A percentile compares a stretch with the other conserved stretches of the same genome.
Conservation (phyloP, 2,329 filamentous ascomycete species). For the Venturia carpophila region DNA sequence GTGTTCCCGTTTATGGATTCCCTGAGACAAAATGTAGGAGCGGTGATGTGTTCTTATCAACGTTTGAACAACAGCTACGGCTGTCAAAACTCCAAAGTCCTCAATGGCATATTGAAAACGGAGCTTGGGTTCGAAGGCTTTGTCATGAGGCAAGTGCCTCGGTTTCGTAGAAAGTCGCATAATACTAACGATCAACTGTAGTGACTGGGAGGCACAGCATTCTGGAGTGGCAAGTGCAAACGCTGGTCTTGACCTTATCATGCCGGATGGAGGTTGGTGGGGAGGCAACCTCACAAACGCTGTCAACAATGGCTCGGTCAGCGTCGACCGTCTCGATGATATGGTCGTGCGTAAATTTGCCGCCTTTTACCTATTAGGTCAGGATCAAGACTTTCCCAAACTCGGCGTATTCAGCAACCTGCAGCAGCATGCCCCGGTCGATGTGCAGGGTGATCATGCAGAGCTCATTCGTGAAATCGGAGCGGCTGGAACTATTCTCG, state of each 20-base stretch:
- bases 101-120: slow-evolving; percentile 58
- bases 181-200: slow-evolving; percentile 27
- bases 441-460: slow-evolving; percentile 34
- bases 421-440: not conserved
- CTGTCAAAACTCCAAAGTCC: slow-evolving; percentile 51
- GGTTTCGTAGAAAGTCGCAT: slow-evolving; percentile 24
- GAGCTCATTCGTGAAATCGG: slow-evolving; percentile 36
- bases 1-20: slow-evolving; percentile 26
- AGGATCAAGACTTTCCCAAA: slow-evolving; percentile 36
- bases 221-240: slow-evolving; percentile 16
- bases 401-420: not conserved
- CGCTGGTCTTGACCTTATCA: slow-evolving; percentile 10
- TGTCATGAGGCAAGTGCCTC: slow-evolving; percentile 24
- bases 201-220: slow-evolving; percentile 3
- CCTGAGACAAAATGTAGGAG: slow-evolving; percentile 26
- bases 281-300: slow-evolving; percentile 26
- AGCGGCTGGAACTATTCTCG: slow-evolving; percentile 49
- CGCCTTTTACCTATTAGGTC: slow-evolving; percentile 39
- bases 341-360: slow-evolving; percentile 30
- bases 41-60: slow-evolving; percentile 36
- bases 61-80: not conserved
- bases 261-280: slow-evolving; percentile 18
- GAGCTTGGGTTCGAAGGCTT: slow-evolving; percentile 40
- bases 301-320: slow-evolving; percentile 32
- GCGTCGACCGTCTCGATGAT: slow-evolving; percentile 27